Percentiles rank a stretch among this genome's conserved stretches.
phyloP scores from a whole-genome alignment of 441 rosid genomes.

The Populus hybrid region DNA sequence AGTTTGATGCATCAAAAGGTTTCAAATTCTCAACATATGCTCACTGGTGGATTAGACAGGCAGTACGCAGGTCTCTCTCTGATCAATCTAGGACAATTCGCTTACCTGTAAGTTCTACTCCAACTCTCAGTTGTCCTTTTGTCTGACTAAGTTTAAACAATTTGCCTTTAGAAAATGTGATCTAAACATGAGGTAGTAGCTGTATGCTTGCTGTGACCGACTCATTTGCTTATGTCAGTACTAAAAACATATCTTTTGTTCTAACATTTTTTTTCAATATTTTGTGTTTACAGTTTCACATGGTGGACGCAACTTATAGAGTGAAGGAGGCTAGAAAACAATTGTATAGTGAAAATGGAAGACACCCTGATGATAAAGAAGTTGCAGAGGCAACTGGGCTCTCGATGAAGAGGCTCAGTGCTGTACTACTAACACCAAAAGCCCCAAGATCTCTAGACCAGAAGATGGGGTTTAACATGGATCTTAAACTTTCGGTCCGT shows the following conservation, averaged over 20 bases:
- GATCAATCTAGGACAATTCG: constrained; percentile 85
- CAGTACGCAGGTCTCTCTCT: constrained; percentile 77
- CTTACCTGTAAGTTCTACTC: constrained; percentile 61
- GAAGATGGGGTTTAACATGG: constrained; percentile 62
- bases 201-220: neutral
- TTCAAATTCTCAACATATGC: constrained; percentile 95
- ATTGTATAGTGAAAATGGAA: constrained; percentile 62
- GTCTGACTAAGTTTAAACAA: neutral
- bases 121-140: neutral
- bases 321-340: constrained; percentile 86
- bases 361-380: constrained; percentile 74
- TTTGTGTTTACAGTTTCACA: constrained; percentile 61
- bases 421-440: constrained; percentile 76
- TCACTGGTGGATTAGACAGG: constrained; percentile 98
- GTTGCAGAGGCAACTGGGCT: constrained; percentile 86
- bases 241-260: neutral
- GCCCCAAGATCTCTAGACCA: constrained; percentile 88
- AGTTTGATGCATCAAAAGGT: constrained; percentile 92
- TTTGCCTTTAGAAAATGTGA: neutral
- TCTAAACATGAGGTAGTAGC: neutral
- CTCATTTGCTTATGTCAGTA: neutral
- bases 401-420: constrained; percentile 74
- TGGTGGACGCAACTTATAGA: constrained; percentile 85
- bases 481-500: constrained; percentile 78
- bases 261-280: neutral